Percentiles rank a stretch among this genome's conserved stretches.
These are phyloP conservation scores for Whalleya microplaca DNA, from an alignment of 2,329 filamentous ascomycete species.

Conservation along the genomic window DNA sequence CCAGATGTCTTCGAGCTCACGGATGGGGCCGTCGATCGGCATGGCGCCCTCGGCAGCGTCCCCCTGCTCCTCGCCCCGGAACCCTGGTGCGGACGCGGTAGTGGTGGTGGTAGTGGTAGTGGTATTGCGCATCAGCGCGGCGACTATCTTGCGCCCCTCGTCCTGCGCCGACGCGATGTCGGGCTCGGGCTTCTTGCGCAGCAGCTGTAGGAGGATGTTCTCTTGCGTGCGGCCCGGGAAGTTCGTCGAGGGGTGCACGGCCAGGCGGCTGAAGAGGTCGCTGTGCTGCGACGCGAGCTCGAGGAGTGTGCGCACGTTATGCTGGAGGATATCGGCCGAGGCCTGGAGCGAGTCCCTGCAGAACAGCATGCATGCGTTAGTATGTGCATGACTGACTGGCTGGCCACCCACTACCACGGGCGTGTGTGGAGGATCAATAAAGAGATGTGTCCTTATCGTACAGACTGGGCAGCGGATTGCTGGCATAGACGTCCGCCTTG, in stretches of 20 bases:
- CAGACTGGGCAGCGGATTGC: slow-evolving; percentile 70
- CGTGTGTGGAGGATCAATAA: too few species aligned
- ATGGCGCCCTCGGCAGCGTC: too few species aligned
- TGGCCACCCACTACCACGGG: too few species aligned
- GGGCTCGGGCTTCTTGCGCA: slow-evolving; percentile 84
- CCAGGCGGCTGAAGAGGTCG: slow-evolving; percentile 69
- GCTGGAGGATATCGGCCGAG: slow-evolving; percentile 72
- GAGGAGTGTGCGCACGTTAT: slow-evolving; percentile 69
- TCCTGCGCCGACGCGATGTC: slow-evolving; percentile 74
- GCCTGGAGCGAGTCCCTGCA: slow-evolving; percentile 70
- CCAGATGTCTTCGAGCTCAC: slow-evolving; percentile 45
- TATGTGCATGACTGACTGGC: neutral
- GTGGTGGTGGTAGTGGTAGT: neutral
- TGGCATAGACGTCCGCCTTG: slow-evolving; percentile 60
- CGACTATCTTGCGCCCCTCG: slow-evolving; percentile 55
- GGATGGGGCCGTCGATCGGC: slow-evolving; percentile 42
- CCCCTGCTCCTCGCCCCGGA: too few species aligned
- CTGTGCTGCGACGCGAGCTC: slow-evolving; percentile 67
- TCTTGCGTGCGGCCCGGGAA: slow-evolving; percentile 74
- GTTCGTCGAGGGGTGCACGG: slow-evolving; percentile 75
- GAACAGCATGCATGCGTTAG: neutral
- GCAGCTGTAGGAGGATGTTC: slow-evolving; percentile 66
- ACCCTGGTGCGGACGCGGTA: slow-evolving; percentile 27
- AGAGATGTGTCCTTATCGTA: slow-evolving; percentile 39
- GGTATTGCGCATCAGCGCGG: too few species aligned